Evolutionary conservation across 129 eudicot genomes (phyloP), one percentile per base, ranked within the genome.

Genomic region (Tagetes patula): DNA sequence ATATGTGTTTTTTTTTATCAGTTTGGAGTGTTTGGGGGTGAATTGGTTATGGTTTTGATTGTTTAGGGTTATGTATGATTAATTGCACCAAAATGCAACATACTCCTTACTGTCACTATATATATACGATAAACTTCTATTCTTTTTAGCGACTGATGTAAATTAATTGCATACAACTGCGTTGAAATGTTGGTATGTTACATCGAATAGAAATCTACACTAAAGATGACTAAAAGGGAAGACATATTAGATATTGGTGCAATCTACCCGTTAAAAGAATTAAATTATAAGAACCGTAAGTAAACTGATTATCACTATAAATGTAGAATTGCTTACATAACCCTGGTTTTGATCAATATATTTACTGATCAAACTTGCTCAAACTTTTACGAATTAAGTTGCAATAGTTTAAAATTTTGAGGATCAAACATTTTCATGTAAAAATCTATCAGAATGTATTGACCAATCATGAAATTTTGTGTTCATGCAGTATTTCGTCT

Each of bases 401-500:
- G 2, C 73, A 5, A 20, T 20, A 20, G 27, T 20, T 20, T 20
- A 20, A 20, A 20, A 20, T 0, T 0, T 20, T 20, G 27, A 20
- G 3, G 36, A 71, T 54, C 55, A 71, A 54, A 30, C 40, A 30
- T 59, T 8, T 59, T 66, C 33, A 36, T 71, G 27, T 42, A 34
- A 65, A 53, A 40, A 69, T 47, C 64, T 62, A 27, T 41, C 14
- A 4, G 10, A 56, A 72, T 20, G 63, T 38, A 66, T 20, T 20
- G 27, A 20, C 27, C 27, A 0, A 0, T 20, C 27, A 36, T 38
- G 27, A 41, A 56, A 6, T 83, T 47, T 87, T 87, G 52, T 34
- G 59, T 81, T 58, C 31, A 50, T 78, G 65, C 75, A 87, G 92
- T 66, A 73, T 87, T 69, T 84, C 92, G 49, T 87, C 92, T 43